A percentile compares a stretch with the other conserved stretches of the same genome.
Evolutionary conservation across 2,329 filamentous ascomycete genomes (phyloP).

Genomic region (Coniochaeta pulveracea): DNA sequence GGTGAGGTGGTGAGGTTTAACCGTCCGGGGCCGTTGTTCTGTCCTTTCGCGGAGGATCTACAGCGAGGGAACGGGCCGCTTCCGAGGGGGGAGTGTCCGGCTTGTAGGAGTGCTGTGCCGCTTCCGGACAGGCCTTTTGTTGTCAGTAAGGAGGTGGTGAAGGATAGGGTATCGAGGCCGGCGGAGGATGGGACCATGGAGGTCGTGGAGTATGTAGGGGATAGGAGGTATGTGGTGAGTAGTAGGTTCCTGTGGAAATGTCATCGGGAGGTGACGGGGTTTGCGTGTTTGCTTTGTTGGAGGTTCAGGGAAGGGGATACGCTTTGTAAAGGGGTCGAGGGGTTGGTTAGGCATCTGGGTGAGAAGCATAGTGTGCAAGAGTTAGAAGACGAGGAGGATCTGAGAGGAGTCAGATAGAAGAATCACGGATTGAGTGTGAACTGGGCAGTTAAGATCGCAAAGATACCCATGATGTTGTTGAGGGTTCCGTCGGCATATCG

Average conservation of each 20-base stretch:
- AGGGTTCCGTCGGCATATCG: no score
- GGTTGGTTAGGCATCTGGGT: slow-evolving; percentile 19
- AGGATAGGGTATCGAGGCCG: no score
- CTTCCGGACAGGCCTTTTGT: not conserved
- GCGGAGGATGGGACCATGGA: no score
- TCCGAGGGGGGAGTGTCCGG: slow-evolving; percentile 2
- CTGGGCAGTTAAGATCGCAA: no score
- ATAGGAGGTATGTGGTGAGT: slow-evolving; percentile 18
- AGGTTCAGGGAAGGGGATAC: slow-evolving; percentile 15
- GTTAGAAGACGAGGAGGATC: slow-evolving; percentile 15
- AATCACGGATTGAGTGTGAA: no score
- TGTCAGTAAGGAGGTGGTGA: no score
- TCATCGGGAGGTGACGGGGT: slow-evolving; percentile 19
- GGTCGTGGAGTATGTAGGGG: slow-evolving; percentile 15
- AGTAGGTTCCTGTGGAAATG: slow-evolving; percentile 25
- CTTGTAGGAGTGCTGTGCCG: slow-evolving; percentile 1
- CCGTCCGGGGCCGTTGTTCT: slow-evolving; percentile 17
- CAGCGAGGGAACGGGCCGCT: slow-evolving; percentile 17
- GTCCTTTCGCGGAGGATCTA: slow-evolving; percentile 19
- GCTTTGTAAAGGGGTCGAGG: slow-evolving; percentile 16
- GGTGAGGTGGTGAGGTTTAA: slow-evolving; percentile 3
- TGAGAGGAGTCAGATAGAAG: slow-evolving; percentile 13
- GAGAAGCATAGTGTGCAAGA: slow-evolving; percentile 13
- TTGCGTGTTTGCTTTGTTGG: slow-evolving; percentile 21
- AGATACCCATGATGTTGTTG: no score